A percentile compares a stretch with the other conserved stretches of the same genome.
Evolutionary conservation across 83 land plant genomes (phyloP).

Genomic region (Thuja plicata): DNA sequence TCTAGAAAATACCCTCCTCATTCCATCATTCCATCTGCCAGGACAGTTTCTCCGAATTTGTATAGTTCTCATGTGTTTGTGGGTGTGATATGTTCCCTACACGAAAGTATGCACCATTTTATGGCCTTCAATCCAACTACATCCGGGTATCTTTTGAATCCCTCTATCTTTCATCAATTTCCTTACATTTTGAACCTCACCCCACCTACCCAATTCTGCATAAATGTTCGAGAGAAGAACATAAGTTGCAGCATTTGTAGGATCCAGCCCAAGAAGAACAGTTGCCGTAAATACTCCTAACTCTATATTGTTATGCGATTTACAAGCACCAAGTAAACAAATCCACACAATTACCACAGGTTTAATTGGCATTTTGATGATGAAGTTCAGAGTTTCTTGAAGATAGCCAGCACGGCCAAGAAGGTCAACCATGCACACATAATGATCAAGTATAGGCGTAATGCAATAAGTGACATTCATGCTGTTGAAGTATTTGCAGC

Average conservation of each 20-base stretch:
- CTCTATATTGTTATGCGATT: conserved; percentile 24
- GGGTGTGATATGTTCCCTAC: too few relatives aligned
- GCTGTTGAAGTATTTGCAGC: too few relatives aligned
- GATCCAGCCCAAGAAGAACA: conserved; percentile 24
- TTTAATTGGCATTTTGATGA: too few relatives aligned
- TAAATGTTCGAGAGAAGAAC: conserved; percentile 37
- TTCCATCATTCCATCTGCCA: background rate
- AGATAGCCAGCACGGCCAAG: too few relatives aligned
- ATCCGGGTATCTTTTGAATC: too few relatives aligned
- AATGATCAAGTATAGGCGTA: too few relatives aligned
- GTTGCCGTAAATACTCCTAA: conserved; percentile 28
- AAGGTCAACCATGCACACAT: too few relatives aligned
- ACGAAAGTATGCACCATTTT: too few relatives aligned
- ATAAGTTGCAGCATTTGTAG: conserved; percentile 30
- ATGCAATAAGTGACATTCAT: too few relatives aligned
- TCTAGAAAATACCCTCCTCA: background rate
- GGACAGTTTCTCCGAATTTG: background rate
- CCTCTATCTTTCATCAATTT: conserved; percentile 24
- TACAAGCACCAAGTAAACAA: conserved; percentile 33
- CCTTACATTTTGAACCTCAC: conserved; percentile 27
- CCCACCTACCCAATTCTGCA: conserved; percentile 34
- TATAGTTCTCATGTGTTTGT: background rate
- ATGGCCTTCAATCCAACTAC: too few relatives aligned
- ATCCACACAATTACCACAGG: too few relatives aligned
- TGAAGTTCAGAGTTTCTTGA: too few relatives aligned